These are phyloP conservation scores for Oryza glaberrima DNA, from an alignment of 176 grass and related monocot genomes.

Conservation along the genomic window DNA sequence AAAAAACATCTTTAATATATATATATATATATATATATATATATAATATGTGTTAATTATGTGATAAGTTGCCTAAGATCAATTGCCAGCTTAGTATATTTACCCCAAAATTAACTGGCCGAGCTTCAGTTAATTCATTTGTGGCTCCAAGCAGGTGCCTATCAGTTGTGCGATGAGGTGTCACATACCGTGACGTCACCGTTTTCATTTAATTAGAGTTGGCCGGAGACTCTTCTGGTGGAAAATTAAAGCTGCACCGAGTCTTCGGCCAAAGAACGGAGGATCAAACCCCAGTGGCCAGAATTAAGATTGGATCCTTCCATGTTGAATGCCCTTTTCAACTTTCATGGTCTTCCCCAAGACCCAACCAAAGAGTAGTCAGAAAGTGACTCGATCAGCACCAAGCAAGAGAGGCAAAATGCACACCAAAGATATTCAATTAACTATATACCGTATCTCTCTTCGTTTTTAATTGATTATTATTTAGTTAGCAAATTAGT, in stretches of 20 bases:
- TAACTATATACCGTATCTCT: background rate
- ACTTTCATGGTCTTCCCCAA: conserved; percentile 51
- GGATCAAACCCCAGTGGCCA: background rate
- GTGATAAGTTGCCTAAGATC: too few species aligned
- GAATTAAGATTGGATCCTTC: conserved; percentile 40
- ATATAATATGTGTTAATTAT: too few species aligned
- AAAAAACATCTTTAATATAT: too few species aligned
- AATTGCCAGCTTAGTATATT: background rate
- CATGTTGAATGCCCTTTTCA: conserved; percentile 53
- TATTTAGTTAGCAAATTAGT: background rate
- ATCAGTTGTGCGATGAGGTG: background rate
- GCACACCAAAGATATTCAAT: background rate
- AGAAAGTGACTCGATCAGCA: conserved; percentile 52
- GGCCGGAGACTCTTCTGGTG: conserved; percentile 34
- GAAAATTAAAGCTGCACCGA: conserved; percentile 30
- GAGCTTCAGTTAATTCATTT: background rate
- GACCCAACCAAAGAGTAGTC: conserved; percentile 42
- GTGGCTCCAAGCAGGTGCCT: background rate
- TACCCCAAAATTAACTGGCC: background rate
- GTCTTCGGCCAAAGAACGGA: conserved; percentile 29
- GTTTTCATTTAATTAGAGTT: conserved; percentile 1
- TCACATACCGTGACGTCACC: background rate
- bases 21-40: too few species aligned
- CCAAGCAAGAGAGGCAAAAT: background rate
- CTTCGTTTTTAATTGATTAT: background rate